Percentiles rank a stretch among this genome's conserved stretches.
Conservation (phyloP, 331 rosid species). For the Pyrus hybrid region DNA sequence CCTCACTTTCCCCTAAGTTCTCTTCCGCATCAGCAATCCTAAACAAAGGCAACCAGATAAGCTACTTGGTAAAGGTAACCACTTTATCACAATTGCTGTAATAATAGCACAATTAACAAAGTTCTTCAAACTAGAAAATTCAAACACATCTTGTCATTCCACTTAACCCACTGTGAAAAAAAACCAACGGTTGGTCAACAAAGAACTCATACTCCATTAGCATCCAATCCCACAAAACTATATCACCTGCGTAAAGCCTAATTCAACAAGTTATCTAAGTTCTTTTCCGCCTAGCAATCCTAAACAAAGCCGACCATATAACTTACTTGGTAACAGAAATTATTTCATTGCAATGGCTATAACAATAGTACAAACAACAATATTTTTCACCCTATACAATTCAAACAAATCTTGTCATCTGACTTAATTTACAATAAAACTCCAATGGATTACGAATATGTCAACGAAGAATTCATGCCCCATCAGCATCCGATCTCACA, state of each 20-base stretch:
- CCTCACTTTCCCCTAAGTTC: conserved; percentile 98
- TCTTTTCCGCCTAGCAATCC: conserved; percentile 96
- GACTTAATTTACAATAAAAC: not conserved
- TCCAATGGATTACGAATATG: not conserved
- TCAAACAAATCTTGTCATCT: not conserved
- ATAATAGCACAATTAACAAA: not conserved
- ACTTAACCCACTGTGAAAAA: not conserved
- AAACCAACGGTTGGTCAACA: not conserved
- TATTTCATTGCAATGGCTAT: not conserved
- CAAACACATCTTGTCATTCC: not conserved
- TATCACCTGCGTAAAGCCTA: not conserved
- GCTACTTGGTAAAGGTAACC: not conserved
- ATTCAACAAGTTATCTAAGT: not conserved
- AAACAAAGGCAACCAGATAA: conserved; percentile 16
- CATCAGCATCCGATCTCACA: not conserved
- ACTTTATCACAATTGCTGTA: not conserved
- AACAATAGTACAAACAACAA: not conserved
- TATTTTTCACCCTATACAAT: not conserved
- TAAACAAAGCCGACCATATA: conserved; percentile 22
- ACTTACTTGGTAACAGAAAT: not conserved
- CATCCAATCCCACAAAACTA: not conserved
- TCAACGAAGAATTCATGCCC: not conserved
- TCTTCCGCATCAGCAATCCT: conserved; percentile 99
- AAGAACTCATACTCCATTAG: not conserved
- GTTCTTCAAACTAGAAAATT: not conserved